Conservation (phyloP, 345 rosid species). For the Reutealis trisperma region DNA sequence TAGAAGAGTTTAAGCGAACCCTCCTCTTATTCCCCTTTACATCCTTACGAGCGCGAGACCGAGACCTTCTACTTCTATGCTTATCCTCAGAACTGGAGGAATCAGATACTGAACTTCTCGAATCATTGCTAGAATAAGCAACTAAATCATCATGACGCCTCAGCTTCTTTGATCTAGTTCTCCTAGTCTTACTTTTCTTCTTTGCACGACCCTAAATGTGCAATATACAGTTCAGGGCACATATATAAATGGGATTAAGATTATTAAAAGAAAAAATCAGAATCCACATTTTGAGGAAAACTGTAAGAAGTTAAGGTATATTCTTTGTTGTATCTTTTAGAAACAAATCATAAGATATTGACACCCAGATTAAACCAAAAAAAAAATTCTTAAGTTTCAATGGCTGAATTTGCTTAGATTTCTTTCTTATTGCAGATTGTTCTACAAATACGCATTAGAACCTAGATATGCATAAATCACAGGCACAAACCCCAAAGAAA, state of each 20-base stretch:
- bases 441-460: too few relatives aligned
- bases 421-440: too few relatives aligned
- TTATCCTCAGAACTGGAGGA: slow-evolving; percentile 57
- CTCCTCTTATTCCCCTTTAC: slow-evolving; percentile 56
- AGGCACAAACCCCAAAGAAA: neutral
- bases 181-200: slow-evolving; percentile 56
- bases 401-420: too few relatives aligned
- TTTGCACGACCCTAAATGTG: slow-evolving; percentile 45
- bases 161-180: slow-evolving; percentile 55
- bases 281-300: neutral
- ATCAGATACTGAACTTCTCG: slow-evolving; percentile 40
- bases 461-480: neutral
- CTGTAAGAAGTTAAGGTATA: neutral
- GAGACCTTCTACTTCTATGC: slow-evolving; percentile 45
- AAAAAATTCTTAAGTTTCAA: too few relatives aligned
- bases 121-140: slow-evolving; percentile 46
- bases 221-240: slow-evolving; percentile 4
- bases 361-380: too few relatives aligned
- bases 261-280: neutral
- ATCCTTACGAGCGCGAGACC: slow-evolving; percentile 39
- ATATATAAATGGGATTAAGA: neutral
- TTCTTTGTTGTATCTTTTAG: too few relatives aligned
- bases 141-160: slow-evolving; percentile 39
- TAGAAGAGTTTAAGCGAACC: slow-evolving; percentile 43
- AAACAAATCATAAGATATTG: too few relatives aligned